Evolutionary conservation across 176 grass and related monocot species (phyloP).

Genomic region (Cocos nucifera): DNA sequence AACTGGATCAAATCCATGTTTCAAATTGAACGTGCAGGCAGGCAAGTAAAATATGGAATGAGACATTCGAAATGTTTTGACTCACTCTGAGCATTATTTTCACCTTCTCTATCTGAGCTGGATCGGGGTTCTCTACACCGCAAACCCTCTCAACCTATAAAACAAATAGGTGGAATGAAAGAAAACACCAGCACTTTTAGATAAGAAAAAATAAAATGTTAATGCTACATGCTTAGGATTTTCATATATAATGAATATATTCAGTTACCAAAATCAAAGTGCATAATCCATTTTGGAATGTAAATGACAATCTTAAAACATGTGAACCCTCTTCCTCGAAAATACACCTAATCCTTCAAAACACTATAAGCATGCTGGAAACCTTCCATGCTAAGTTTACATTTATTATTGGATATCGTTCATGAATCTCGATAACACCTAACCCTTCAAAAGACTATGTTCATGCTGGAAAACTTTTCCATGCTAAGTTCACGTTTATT

Average conservation of each 20-base stretch:
- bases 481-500: too few species aligned
- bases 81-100: conserved; percentile 45
- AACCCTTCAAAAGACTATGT: background rate
- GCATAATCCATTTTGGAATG: too few species aligned
- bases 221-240: background rate
- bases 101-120: conserved; percentile 50
- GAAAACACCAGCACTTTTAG: background rate
- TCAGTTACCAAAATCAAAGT: too few species aligned
- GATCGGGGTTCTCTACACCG: conserved; percentile 31
- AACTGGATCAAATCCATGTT: too few species aligned
- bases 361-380: too few species aligned
- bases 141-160: conserved; percentile 42
- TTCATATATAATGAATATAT: too few species aligned
- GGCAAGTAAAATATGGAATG: background rate
- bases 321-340: too few species aligned
- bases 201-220: background rate
- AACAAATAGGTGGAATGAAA: background rate
- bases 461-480: too few species aligned
- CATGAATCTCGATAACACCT: conserved; percentile 29
- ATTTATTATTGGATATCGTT: too few species aligned
- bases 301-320: too few species aligned
- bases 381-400: too few species aligned
- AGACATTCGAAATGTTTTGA: background rate
- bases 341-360: too few species aligned
- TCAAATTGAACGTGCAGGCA: background rate